Evolutionary conservation across 2,329 filamentous ascomycete genomes (phyloP), one percentile per base, ranked within the genome.

Genomic region (Aspergillus amoenus): DNA sequence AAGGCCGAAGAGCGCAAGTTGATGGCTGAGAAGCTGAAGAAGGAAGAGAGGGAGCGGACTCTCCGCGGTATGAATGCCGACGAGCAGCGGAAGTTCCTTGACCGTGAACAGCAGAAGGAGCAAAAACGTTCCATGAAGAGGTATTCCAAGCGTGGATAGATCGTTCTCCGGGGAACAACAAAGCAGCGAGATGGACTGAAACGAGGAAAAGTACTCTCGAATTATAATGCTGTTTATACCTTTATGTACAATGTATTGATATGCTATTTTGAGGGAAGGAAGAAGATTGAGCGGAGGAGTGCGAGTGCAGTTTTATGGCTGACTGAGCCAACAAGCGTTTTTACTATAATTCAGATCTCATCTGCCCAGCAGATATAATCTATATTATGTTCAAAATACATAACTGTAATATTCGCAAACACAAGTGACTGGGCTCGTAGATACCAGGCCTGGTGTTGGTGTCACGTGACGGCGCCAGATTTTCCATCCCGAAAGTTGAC

Each of bases 31-130:
- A 76, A 85, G 76, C 79, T 88, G 73, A 93, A 88, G 77, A 96
- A 97, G 79, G 86, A 89, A 69, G 95, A 97, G 83, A 85, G 93
- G 53, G 93, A 97, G 68, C 86, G 88, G 65, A 87, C 93, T 71
- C 82, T 94, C 62, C 89, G 87, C 68, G 82, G 83, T 12, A 82
- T 93, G 68, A 88, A 88, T 68, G 89, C 90, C 55, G 91, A 93
- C 75, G 88, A 89, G 59, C 90, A 93, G 81, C 90, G 90, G 81
- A 92, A 91, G 78, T 93, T 87, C 72, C 82, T 93, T 55, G 90
- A 93, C 66, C 89, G 86, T 76, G 90, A 93, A 81, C 85, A 82
- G 66, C 88, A 91, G 71, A 90, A 88, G 82, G 88, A 89, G 76
- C 73, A 79, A 64, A 81, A 77, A 71, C 87, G 83, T 73, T 79